These are phyloP conservation scores for Aspergillus fumigatiaffinis DNA, from an alignment of 2,329 filamentous ascomycete species.

Conservation along the genomic window DNA sequence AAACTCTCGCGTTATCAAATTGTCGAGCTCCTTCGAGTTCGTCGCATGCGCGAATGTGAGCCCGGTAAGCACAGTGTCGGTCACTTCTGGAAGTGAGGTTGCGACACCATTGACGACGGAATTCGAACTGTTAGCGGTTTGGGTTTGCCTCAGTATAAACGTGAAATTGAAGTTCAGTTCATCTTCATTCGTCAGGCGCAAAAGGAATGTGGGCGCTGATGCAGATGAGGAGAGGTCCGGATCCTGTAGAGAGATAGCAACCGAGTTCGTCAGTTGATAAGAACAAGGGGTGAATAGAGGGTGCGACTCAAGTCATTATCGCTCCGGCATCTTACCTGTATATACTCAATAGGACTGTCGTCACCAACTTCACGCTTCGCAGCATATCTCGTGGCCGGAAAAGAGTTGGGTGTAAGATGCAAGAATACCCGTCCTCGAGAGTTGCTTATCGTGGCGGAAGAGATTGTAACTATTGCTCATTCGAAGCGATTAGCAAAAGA, in stretches of 20 bases:
- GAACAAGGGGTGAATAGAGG: background rate
- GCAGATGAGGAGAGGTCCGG: constrained; percentile 57
- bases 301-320: background rate
- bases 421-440: constrained; percentile 72
- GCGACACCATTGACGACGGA: constrained; percentile 48
- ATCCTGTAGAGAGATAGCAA: constrained; percentile 55
- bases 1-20: constrained; percentile 89
- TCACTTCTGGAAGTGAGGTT: constrained; percentile 46
- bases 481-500: background rate
- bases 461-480: constrained; percentile 68
- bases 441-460: constrained; percentile 77
- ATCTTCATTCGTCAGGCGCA: constrained; percentile 85
- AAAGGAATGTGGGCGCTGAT: constrained; percentile 64
- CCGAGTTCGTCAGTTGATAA: background rate
- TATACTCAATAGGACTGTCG: constrained; percentile 75
- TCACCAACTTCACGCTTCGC: constrained; percentile 72
- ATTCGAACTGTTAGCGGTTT: constrained; percentile 48
- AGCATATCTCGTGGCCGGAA: constrained; percentile 73
- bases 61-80: constrained; percentile 78
- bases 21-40: constrained; percentile 82
- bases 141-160: constrained; percentile 66
- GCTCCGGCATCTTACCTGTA: constrained; percentile 63
- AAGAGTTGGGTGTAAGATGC: constrained; percentile 78
- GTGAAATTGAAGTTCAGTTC: constrained; percentile 92
- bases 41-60: constrained; percentile 91